phyloP scores from a whole-genome alignment of 306 rosid species.

The Prunus mongolica region DNA sequence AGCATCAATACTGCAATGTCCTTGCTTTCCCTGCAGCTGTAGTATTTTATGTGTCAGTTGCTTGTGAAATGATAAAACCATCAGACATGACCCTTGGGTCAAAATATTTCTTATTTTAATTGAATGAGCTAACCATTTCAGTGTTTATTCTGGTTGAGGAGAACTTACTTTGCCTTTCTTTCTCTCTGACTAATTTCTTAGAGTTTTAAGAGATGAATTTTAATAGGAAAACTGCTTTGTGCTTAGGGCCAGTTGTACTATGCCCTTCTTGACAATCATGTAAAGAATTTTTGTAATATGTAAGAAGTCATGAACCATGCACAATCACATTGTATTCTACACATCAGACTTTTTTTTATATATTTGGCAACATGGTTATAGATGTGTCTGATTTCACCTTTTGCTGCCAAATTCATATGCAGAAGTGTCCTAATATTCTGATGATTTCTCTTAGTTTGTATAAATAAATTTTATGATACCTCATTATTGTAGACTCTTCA shows the following conservation, averaged over 20 bases:
- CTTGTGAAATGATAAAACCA: not conserved
- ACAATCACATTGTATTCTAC: not conserved
- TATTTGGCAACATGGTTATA: not conserved
- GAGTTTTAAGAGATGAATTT: not conserved
- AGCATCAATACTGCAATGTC: not conserved
- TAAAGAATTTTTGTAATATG: not conserved
- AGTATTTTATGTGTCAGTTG: not conserved
- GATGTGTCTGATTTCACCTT: not conserved
- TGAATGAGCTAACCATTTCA: not conserved
- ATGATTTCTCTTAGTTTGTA: too few species aligned
- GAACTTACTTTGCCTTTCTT: not conserved
- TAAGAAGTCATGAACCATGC: not conserved
- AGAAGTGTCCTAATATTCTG: not conserved
- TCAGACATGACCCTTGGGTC: not conserved
- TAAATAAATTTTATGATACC: not conserved
- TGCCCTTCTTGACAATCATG: too few species aligned
- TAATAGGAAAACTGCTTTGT: not conserved
- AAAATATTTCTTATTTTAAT: not conserved
- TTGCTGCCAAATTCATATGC: not conserved
- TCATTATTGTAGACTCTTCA: not conserved
- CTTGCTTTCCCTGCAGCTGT: not conserved
- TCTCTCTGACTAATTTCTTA: not conserved
- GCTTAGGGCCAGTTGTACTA: not conserved
- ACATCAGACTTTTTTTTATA: not conserved
- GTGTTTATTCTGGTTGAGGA: not conserved